A percentile compares a stretch with the other conserved stretches of the same genome.
These are phyloP conservation scores for Xylaria sp. DNA, from an alignment of 2,329 filamentous ascomycete species.

Conservation along the genomic window DNA sequence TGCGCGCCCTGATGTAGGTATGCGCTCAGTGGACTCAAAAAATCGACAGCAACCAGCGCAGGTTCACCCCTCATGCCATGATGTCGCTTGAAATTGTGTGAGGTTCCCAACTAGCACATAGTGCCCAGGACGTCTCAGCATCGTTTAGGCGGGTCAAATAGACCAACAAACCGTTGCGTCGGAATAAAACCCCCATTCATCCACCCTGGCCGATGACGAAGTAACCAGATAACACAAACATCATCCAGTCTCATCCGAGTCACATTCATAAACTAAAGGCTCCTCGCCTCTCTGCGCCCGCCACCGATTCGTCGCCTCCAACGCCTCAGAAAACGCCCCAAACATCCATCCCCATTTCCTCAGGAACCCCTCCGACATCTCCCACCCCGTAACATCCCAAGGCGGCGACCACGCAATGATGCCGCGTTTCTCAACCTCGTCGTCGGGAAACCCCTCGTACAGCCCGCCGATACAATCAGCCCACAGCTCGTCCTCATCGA, in stretches of 20 bases:
- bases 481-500: conserved; percentile 58
- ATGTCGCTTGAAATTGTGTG: no score
- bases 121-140: no score
- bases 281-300: conserved; percentile 50
- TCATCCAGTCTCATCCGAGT: conserved; percentile 31
- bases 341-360: conserved; percentile 53
- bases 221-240: not conserved
- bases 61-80: no score
- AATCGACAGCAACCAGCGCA: no score
- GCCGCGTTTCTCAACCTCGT: conserved; percentile 54
- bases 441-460: conserved; percentile 57
- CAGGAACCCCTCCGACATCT: conserved; percentile 56
- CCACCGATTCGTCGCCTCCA: conserved; percentile 54
- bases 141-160: no score
- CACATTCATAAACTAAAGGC: conserved; percentile 43
- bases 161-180: no score
- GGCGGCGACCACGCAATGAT: conserved; percentile 57
- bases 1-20: no score
- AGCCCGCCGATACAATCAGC: conserved; percentile 56
- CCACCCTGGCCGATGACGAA: not conserved
- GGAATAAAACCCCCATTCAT: not conserved
- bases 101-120: no score
- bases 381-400: conserved; percentile 55
- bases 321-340: conserved; percentile 40
- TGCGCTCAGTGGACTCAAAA: no score